phyloP scores from a whole-genome alignment of 2,329 filamentous ascomycete genomes.

The Mollisia scopiformis region DNA sequence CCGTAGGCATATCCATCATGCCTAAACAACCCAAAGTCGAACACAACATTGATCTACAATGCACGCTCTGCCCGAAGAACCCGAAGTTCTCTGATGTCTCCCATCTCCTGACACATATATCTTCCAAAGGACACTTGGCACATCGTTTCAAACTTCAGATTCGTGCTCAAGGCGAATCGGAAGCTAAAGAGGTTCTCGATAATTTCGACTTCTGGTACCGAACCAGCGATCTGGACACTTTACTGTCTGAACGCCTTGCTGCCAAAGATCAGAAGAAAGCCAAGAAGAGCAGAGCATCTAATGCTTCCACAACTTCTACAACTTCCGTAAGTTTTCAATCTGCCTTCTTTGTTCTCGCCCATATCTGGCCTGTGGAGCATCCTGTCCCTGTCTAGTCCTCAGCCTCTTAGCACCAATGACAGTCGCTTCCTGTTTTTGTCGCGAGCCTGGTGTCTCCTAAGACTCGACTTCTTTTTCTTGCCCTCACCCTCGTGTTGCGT shows the following conservation, averaged over 20 bases:
- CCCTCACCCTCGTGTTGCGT: too few relatives aligned
- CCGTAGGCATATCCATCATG: slow-evolving; percentile 23
- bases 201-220: slow-evolving; percentile 81
- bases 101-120: slow-evolving; percentile 88
- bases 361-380: too few relatives aligned
- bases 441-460: too few relatives aligned
- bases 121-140: slow-evolving; percentile 89
- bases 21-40: slow-evolving; percentile 25
- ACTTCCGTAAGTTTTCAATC: slow-evolving; percentile 16
- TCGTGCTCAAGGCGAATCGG: slow-evolving; percentile 66
- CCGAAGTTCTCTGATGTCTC: slow-evolving; percentile 88
- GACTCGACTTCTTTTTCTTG: too few relatives aligned
- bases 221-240: slow-evolving; percentile 67
- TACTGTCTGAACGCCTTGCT: slow-evolving; percentile 78
- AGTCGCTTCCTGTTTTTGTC: too few relatives aligned
- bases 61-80: slow-evolving; percentile 79
- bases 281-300: slow-evolving; percentile 23
- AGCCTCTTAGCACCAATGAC: too few relatives aligned
- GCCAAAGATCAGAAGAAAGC: slow-evolving; percentile 73
- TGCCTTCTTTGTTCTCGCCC: too few relatives aligned
- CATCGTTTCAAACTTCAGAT: slow-evolving; percentile 83
- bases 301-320: not conserved
- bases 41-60: slow-evolving; percentile 67
- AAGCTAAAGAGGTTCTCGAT: slow-evolving; percentile 63
- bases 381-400: too few relatives aligned